phyloP scores from a whole-genome alignment of 352 stramenopile species.

The Phytophthora fragariaefolia region DNA sequence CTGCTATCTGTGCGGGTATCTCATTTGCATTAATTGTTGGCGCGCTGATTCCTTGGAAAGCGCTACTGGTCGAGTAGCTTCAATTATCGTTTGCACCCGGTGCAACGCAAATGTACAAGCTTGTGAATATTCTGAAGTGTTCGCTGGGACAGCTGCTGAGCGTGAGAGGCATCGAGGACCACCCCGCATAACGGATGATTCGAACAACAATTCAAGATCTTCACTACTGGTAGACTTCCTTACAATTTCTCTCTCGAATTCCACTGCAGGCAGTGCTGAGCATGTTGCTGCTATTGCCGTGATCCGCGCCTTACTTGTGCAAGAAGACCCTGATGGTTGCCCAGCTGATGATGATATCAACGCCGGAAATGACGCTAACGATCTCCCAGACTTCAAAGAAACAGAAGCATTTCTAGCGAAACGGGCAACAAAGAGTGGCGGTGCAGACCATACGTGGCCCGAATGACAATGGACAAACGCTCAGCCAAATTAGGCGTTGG shows the following conservation, averaged over 20 bases:
- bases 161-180: constrained; percentile 5
- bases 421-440: too few relatives aligned
- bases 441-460: too few relatives aligned
- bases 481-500: too few relatives aligned
- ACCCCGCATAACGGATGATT: constrained; percentile 4
- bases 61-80: constrained; percentile 16
- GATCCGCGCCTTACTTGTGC: constrained; percentile 29
- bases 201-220: neutral
- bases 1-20: constrained; percentile 31
- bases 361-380: neutral
- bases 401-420: too few relatives aligned
- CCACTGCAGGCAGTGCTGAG: constrained; percentile 16
- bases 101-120: constrained; percentile 47
- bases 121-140: constrained; percentile 39
- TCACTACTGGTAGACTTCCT: constrained; percentile 37
- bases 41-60: constrained; percentile 23
- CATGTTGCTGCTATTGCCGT: constrained; percentile 25
- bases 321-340: neutral
- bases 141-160: constrained; percentile 1
- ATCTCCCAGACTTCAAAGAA: too few relatives aligned
- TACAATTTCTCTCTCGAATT: constrained; percentile 17
- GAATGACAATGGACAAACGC: too few relatives aligned
- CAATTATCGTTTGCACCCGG: constrained; percentile 39
- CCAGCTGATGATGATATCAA: constrained; percentile 4
- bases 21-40: constrained; percentile 30